These are phyloP conservation scores for Suhomyces yuchorum DNA, from an alignment of 1,139 yeast species.

Conservation along the genomic window DNA sequence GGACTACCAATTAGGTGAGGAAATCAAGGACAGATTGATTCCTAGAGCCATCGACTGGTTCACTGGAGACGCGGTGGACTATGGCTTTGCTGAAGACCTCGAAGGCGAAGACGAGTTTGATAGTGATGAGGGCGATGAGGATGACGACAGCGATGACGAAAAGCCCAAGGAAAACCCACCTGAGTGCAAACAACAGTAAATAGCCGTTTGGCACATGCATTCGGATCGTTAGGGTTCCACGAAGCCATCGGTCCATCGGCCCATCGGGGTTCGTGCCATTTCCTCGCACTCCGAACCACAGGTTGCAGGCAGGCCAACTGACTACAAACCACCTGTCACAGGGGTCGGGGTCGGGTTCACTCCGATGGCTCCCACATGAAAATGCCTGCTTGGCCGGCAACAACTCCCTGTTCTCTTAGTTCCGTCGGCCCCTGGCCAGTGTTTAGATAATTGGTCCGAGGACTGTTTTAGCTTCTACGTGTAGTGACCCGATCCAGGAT, in stretches of 20 bases:
- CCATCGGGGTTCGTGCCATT: not conserved
- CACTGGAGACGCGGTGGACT: conserved; percentile 90
- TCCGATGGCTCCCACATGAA: not conserved
- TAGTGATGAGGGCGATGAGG: conserved; percentile 52
- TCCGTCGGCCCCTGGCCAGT: not conserved
- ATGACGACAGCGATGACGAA: conserved; percentile 39
- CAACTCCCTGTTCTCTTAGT: not conserved
- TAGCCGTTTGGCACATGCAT: conserved; percentile 4
- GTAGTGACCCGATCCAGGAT: not conserved
- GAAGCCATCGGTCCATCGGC: not conserved
- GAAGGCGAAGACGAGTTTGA: conserved; percentile 48
- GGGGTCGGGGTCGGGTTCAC: not conserved
- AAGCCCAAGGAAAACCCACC: conserved; percentile 66
- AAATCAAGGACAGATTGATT: conserved; percentile 89
- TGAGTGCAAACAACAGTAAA: conserved; percentile 78
- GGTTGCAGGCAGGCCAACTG: not conserved
- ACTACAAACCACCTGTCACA: not conserved
- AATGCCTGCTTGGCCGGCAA: not conserved
- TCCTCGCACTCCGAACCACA: not conserved
- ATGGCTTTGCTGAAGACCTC: conserved; percentile 48
- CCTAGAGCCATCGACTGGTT: conserved; percentile 98
- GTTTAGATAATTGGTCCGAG: conserved; percentile 3
- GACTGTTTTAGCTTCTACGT: not conserved
- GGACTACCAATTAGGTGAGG: conserved; percentile 96
- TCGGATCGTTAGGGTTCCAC: not conserved